These are phyloP conservation scores for Scheffersomyces insectosa DNA, from an alignment of 1,139 yeast genomes.

Conservation along the genomic window DNA sequence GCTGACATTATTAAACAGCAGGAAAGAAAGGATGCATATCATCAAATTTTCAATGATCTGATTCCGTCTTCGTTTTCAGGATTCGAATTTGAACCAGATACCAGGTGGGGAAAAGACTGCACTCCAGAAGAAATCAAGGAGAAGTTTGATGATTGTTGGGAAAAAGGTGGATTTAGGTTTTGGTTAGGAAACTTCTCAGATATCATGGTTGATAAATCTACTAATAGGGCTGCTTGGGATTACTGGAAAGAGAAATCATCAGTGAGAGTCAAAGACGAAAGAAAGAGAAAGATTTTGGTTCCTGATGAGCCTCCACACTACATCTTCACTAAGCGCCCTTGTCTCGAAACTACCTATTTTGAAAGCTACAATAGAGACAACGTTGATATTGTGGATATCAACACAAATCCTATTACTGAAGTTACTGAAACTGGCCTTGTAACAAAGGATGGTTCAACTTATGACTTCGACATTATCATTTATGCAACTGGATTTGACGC, in stretches of 20 bases:
- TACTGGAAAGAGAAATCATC: conserved; percentile 22
- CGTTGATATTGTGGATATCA: conserved; percentile 22
- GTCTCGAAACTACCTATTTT: conserved; percentile 22
- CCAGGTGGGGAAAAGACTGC: not conserved
- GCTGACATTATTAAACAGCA: not conserved
- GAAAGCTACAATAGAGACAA: conserved; percentile 25
- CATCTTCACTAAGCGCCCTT: conserved; percentile 26
- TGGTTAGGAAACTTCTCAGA: conserved; percentile 9
- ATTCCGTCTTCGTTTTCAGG: not conserved
- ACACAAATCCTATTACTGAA: conserved; percentile 18
- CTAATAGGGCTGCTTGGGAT: conserved; percentile 19
- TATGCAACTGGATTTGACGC: conserved; percentile 26
- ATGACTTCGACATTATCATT: conserved; percentile 21
- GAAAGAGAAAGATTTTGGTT: conserved; percentile 18
- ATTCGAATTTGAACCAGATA: not conserved
- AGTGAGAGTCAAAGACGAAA: conserved; percentile 20
- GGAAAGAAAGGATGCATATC: conserved; percentile 1
- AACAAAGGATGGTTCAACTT: conserved; percentile 11
- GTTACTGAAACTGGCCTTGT: conserved; percentile 7
- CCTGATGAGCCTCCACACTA: conserved; percentile 21
- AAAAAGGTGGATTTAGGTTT: not conserved
- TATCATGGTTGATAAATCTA: conserved; percentile 14
- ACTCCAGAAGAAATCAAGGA: not conserved
- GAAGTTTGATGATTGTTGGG: not conserved
- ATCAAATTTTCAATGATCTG: conserved; percentile 1